Evolutionary conservation across 2,329 filamentous ascomycete species (phyloP).

Genomic region (Alternaria alternata): DNA sequence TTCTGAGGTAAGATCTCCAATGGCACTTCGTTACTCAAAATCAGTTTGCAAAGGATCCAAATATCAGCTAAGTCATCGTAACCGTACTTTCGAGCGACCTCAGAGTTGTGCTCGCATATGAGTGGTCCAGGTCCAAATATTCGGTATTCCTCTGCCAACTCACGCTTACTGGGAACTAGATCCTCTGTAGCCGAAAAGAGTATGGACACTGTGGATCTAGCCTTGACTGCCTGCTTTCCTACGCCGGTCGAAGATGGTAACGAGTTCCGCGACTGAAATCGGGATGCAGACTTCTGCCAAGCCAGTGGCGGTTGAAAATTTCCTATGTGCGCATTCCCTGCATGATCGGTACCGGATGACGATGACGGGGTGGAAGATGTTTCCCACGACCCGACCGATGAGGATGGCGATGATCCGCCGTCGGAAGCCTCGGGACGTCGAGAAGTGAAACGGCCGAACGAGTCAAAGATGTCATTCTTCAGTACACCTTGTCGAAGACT

Average conservation of each 20-base stretch:
- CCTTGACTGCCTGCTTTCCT: slow-evolving; percentile 46
- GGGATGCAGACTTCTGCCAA: slow-evolving; percentile 60
- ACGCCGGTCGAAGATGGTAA: slow-evolving; percentile 45
- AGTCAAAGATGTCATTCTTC: slow-evolving; percentile 66
- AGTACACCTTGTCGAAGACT: slow-evolving; percentile 32
- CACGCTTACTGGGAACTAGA: slow-evolving; percentile 78
- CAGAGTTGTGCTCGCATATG: slow-evolving; percentile 84
- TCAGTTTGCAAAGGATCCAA: slow-evolving; percentile 81
- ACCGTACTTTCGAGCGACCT: slow-evolving; percentile 75
- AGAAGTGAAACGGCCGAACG: slow-evolving; percentile 62
- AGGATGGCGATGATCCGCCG: slow-evolving; percentile 35
- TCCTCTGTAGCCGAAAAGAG: slow-evolving; percentile 68
- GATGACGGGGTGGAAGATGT: slow-evolving; percentile 51
- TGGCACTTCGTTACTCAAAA: slow-evolving; percentile 79
- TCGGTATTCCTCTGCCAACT: slow-evolving; percentile 79
- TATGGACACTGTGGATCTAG: slow-evolving; percentile 77
- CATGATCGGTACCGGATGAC: slow-evolving; percentile 47
- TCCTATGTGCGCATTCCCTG: slow-evolving; percentile 53
- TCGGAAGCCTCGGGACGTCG: slow-evolving; percentile 31
- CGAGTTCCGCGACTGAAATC: slow-evolving; percentile 64
- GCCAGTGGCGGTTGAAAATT: slow-evolving; percentile 59
- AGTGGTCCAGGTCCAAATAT: slow-evolving; percentile 84
- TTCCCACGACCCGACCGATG: slow-evolving; percentile 46
- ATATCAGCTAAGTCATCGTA: slow-evolving; percentile 77
- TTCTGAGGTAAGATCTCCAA: slow-evolving; percentile 68